These are phyloP conservation scores for Metschnikowia picachoensis DNA, from an alignment of 805 yeast genomes.

Conservation along the genomic window DNA sequence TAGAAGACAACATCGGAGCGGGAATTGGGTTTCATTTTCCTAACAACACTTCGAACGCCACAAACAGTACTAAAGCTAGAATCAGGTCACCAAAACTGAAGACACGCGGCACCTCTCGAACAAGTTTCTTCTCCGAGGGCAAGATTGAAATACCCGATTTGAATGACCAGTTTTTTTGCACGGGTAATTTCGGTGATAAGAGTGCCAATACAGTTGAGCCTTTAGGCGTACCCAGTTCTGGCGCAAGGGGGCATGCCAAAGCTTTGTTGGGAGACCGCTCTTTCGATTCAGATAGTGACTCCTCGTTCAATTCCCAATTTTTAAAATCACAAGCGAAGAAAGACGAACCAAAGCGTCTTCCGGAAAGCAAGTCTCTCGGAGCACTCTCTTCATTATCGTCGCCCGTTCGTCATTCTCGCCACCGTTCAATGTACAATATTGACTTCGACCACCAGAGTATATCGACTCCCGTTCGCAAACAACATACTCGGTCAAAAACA, in stretches of 20 bases:
- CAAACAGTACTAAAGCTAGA: constrained; percentile 24
- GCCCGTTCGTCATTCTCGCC: constrained; percentile 35
- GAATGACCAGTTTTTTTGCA: constrained; percentile 15
- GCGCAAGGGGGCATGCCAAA: constrained; percentile 28
- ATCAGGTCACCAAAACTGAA: constrained; percentile 6
- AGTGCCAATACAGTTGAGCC: constrained; percentile 22
- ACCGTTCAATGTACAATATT: constrained; percentile 37
- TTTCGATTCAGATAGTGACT: constrained; percentile 32
- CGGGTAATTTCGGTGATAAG: not conserved
- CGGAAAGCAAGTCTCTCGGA: constrained; percentile 5
- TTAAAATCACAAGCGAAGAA: constrained; percentile 11
- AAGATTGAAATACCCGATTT: constrained; percentile 43
- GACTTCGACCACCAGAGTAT: constrained; percentile 12
- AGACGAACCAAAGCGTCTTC: not conserved
- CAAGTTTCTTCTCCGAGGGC: constrained; percentile 21
- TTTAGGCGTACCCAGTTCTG: constrained; percentile 34
- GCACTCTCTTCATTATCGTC: constrained; percentile 12
- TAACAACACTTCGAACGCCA: constrained; percentile 29
- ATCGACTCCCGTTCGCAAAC: not conserved
- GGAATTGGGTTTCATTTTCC: constrained; percentile 39
- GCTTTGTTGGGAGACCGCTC: constrained; percentile 22
- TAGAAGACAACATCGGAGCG: constrained; percentile 31
- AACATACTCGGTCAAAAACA: constrained; percentile 10
- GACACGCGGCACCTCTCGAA: constrained; percentile 10
- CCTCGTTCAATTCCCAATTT: constrained; percentile 21